A percentile compares a stretch with the other conserved stretches of the same genome.
Evolutionary conservation across 129 eudicot genomes (phyloP).

Genomic region (Heracleum sosnowskyi): DNA sequence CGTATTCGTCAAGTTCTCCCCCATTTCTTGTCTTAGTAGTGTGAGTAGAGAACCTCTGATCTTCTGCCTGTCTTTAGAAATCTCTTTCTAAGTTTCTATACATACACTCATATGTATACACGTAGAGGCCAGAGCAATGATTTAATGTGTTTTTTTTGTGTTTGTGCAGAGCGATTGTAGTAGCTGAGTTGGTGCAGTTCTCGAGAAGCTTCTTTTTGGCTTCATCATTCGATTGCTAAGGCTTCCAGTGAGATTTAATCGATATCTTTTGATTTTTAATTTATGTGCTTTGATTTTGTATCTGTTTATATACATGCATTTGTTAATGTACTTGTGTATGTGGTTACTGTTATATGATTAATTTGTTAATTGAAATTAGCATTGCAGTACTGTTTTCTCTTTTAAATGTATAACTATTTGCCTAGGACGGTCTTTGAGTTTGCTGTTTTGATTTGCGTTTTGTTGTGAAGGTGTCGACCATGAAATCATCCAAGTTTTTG

Average conservation of each 20-base stretch:
- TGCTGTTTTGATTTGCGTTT: no score
- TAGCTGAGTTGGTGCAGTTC: neutral
- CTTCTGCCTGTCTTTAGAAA: no score
- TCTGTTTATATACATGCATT: neutral
- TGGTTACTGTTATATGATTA: neutral
- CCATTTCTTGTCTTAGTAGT: no score
- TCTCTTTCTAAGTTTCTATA: neutral
- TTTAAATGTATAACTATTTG: neutral
- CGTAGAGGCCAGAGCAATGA: neutral
- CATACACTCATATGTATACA: neutral
- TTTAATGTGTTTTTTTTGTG: neutral
- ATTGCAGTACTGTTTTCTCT: neutral
- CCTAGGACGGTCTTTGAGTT: neutral
- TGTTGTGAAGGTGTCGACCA: neutral
- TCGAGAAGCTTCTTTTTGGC: neutral
- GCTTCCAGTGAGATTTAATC: neutral
- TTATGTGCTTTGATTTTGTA: neutral
- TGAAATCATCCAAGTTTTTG: neutral
- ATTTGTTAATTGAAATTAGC: neutral
- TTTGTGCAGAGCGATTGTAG: neutral
- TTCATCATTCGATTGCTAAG: neutral
- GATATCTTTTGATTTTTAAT: neutral
- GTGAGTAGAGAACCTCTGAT: no score
- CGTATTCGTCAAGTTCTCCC: no score
- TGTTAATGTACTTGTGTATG: neutral